Evolutionary conservation across 1,139 yeast species (phyloP).

Genomic region (Candida frijolesensis): DNA sequence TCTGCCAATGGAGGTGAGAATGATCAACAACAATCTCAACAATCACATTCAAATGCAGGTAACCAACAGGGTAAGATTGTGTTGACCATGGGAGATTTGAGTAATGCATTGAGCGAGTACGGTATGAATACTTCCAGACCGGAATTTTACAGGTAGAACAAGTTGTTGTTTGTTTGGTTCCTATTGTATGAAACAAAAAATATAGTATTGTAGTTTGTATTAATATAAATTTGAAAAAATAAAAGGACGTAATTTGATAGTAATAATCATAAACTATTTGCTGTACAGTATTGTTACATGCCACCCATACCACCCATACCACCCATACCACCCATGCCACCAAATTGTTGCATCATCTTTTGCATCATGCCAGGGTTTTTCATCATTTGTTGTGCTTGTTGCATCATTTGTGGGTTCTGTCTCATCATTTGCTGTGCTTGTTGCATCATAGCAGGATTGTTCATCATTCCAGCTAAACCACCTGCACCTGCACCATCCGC

Average conservation of each 20-base stretch:
- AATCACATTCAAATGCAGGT: conserved; percentile 48
- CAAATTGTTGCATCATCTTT: conserved; percentile 75
- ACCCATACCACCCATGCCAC: conserved; percentile 46
- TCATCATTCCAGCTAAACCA: conserved; percentile 56
- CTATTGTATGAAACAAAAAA: not conserved
- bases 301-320: conserved; percentile 37
- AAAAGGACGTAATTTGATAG: conserved; percentile 1
- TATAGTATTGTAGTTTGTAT: not conserved
- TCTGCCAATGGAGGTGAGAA: conserved; percentile 43
- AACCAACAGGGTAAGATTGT: conserved; percentile 75
- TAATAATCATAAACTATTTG: conserved; percentile 1
- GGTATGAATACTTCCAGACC: conserved; percentile 92
- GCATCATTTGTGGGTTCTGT: conserved; percentile 75
- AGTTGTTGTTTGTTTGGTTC: not conserved
- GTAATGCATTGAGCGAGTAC: conserved; percentile 87
- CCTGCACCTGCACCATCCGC: conserved; percentile 61
- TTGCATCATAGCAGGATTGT: conserved; percentile 43
- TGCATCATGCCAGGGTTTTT: conserved; percentile 65
- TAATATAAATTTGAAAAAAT: not conserved
- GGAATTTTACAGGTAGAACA: conserved; percentile 63
- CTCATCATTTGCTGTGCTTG: conserved; percentile 63
- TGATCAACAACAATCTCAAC: conserved; percentile 37
- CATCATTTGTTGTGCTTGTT: conserved; percentile 57
- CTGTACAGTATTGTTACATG: conserved; percentile 8
- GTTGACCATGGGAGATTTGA: conserved; percentile 84